A percentile compares a stretch with the other conserved stretches of the same genome.
Conservation (phyloP, 2,329 filamentous ascomycete genomes). For the Apiospora koreana region DNA sequence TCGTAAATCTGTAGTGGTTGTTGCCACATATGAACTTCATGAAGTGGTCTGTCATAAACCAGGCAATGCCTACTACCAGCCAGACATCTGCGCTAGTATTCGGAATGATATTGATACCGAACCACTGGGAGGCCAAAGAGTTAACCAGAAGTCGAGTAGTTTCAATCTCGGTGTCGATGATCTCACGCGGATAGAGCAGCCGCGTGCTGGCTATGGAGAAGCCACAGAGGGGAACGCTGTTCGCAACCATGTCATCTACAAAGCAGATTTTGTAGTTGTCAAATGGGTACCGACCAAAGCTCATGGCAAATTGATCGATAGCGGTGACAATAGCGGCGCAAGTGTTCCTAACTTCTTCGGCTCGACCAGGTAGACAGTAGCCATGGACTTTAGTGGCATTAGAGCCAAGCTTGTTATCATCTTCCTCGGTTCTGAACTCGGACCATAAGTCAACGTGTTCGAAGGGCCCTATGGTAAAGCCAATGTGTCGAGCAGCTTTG, state of each 20-base stretch:
- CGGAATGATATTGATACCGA: conserved; percentile 88
- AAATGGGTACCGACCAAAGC: conserved; percentile 89
- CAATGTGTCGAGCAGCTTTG: conserved; percentile 84
- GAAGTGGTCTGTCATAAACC: conserved; percentile 94
- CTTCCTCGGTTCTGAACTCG: conserved; percentile 85
- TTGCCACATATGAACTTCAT: conserved; percentile 90
- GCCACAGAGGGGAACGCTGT: conserved; percentile 77
- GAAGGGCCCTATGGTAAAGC: conserved; percentile 92
- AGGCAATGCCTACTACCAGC: conserved; percentile 86
- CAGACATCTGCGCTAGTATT: conserved; percentile 80
- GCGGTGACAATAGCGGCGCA: conserved; percentile 82
- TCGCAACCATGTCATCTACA: conserved; percentile 80
- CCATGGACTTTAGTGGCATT: conserved; percentile 88
- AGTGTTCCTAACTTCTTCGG: conserved; percentile 82
- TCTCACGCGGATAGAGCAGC: conserved; percentile 79
- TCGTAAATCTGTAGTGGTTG: conserved; percentile 89
- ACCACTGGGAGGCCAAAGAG: conserved; percentile 88
- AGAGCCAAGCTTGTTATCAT: conserved; percentile 86
- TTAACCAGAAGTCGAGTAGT: conserved; percentile 80
- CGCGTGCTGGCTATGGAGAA: conserved; percentile 86
- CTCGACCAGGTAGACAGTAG: conserved; percentile 84
- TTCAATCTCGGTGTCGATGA: conserved; percentile 83
- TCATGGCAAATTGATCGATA: conserved; percentile 87
- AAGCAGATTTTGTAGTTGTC: conserved; percentile 92
- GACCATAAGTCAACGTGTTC: conserved; percentile 85